A percentile compares a stretch with the other conserved stretches of the same genome.
Conservation (phyloP, 768 basidiomycete species). For the Leccinum rimulosum region DNA sequence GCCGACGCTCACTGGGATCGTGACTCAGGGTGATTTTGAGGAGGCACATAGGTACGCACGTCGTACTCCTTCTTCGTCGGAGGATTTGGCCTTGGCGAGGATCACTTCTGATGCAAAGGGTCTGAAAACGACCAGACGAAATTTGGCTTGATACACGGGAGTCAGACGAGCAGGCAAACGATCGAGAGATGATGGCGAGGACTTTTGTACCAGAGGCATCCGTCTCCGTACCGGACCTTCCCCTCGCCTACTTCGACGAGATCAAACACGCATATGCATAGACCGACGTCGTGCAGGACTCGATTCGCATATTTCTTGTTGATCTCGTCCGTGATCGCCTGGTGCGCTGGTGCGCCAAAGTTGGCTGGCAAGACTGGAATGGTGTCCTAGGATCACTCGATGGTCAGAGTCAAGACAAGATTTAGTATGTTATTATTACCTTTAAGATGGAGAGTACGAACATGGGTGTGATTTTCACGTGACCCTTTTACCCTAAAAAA, state of each 20-base stretch:
- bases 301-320: slow-evolving; percentile 97
- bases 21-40: neutral
- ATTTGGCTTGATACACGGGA: slow-evolving; percentile 55
- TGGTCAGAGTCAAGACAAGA: neutral
- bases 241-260: slow-evolving; percentile 85
- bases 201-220: slow-evolving; percentile 94
- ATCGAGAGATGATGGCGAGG: neutral
- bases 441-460: slow-evolving; percentile 48
- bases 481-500: slow-evolving; percentile 9
- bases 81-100: slow-evolving; percentile 83
- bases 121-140: slow-evolving; percentile 87
- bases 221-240: slow-evolving; percentile 92
- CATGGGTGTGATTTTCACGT: slow-evolving; percentile 32
- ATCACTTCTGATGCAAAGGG: slow-evolving; percentile 91
- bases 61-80: slow-evolving; percentile 81
- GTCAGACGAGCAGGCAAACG: slow-evolving; percentile 6
- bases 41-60: slow-evolving; percentile 44
- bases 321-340: slow-evolving; percentile 79
- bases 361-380: slow-evolving; percentile 86
- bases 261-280: slow-evolving; percentile 90
- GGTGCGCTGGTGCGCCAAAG: slow-evolving; percentile 73
- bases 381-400: slow-evolving; percentile 62
- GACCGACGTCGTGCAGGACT: slow-evolving; percentile 85
- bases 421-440: slow-evolving; percentile 14
- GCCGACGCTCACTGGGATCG: slow-evolving; percentile 66